Evolutionary conservation across 441 rosid genomes (phyloP).

Genomic region (Erysimum cheiri): DNA sequence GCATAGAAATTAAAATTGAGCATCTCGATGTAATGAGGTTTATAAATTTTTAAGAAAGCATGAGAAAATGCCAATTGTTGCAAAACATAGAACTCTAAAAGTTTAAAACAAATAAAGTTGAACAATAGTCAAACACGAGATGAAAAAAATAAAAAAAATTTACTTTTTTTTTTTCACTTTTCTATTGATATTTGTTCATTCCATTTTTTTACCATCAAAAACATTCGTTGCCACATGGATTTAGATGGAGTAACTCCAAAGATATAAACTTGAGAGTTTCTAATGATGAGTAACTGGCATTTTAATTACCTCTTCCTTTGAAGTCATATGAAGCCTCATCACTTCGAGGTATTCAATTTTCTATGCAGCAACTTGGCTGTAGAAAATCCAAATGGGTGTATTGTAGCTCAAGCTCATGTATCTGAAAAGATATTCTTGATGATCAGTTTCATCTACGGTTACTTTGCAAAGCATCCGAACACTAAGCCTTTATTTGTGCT

Average conservation of each 20-base stretch:
- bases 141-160: no score
- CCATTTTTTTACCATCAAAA: no score
- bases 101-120: no score
- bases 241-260: no score
- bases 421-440: slow-evolving; percentile 75
- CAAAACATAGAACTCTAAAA: no score
- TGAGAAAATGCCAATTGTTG: background rate
- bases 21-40: background rate
- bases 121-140: no score
- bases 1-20: background rate
- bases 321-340: slow-evolving; percentile 68
- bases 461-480: slow-evolving; percentile 58
- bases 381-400: slow-evolving; percentile 71
- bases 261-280: slow-evolving; percentile 4
- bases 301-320: slow-evolving; percentile 61
- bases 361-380: slow-evolving; percentile 58
- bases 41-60: no score
- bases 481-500: slow-evolving; percentile 66
- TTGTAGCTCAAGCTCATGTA: slow-evolving; percentile 76
- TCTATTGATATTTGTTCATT: no score
- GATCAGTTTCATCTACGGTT: slow-evolving; percentile 66
- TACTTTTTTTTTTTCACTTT: no score
- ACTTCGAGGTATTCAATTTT: slow-evolving; percentile 66
- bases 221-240: no score
- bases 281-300: slow-evolving; percentile 51